Evolutionary conservation across 495 filamentous ascomycete species (phyloP).

Genomic region (Parathielavia hyrcaniae): DNA sequence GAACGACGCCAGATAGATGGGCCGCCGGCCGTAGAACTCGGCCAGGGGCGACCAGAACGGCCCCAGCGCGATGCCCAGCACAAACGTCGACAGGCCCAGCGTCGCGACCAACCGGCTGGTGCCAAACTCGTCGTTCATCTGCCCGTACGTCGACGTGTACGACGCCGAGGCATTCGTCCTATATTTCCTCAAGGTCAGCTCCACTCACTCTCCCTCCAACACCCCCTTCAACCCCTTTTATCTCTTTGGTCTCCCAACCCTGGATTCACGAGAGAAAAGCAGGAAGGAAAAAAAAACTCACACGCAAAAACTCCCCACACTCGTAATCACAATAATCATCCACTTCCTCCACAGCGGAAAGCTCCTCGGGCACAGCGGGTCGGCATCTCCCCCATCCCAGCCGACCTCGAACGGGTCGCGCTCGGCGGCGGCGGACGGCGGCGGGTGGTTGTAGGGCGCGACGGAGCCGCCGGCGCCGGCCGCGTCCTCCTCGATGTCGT

Average conservation of each 20-base stretch:
- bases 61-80: constrained; percentile 67
- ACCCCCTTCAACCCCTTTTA: neutral
- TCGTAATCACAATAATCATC: constrained; percentile 68
- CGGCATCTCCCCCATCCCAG: constrained; percentile 64
- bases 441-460: constrained; percentile 21
- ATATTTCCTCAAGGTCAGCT: neutral
- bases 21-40: constrained; percentile 83
- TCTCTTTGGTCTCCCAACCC: neutral
- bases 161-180: constrained; percentile 85
- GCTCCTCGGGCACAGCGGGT: constrained; percentile 66
- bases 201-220: too few relatives aligned
- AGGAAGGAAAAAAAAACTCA: constrained; percentile 41
- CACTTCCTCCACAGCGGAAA: constrained; percentile 65
- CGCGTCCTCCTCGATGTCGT: constrained; percentile 39
- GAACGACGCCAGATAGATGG: constrained; percentile 77
- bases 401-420: constrained; percentile 54
- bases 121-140: constrained; percentile 70
- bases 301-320: constrained; percentile 73
- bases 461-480: constrained; percentile 15
- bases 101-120: constrained; percentile 66
- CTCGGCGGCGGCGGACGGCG: constrained; percentile 8
- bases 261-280: neutral
- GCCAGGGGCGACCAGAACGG: constrained; percentile 59
- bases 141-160: constrained; percentile 81
- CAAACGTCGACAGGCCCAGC: constrained; percentile 72